Evolutionary conservation across 2,329 filamentous ascomycete genomes (phyloP), one percentile per base, ranked within the genome.

Genomic region (Fusarium pilosicola): DNA sequence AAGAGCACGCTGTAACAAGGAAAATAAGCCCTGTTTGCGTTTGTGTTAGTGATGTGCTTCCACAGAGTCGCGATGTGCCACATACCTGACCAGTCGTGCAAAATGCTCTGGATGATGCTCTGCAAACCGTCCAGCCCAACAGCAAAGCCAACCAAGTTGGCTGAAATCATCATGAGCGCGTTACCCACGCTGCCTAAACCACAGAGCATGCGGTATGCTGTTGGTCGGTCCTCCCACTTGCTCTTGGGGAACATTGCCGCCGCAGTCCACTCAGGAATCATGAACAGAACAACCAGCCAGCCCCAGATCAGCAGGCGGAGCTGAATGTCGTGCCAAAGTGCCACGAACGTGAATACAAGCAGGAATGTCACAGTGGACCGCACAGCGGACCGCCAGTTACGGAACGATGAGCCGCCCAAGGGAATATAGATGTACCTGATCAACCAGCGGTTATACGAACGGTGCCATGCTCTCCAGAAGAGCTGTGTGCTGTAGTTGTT

Each of bases 381-480:
- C 49, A 87, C 90, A 26, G 84, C 82, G 42, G 84, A 82, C 36
- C 82, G 73, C 77, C 85, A 82, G 62, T 76, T 84, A 38, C 82
- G 81, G 79, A 88, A 88, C 36, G 84, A 85, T 6, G 87, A 85
- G 12, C 96, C 96, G 42, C 96, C 96, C 1, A 99, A 88, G 0
- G 96, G 96, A 8, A 98, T 88, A 82, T 97, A 99, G 72, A 99
- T 90, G 84, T 99, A 99, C 30, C 96, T 91, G 57, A 98, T 88
- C 65, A 96, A 89, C 95, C 95, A 99, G 75, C 95, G 92, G 84
- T 98, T 98, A 86, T 94, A 98, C 73, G 91, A 94, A 59, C 95
- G 92, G 83, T 99, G 96, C 97, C 97, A 99, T 38, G 91, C 92
- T 71, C 96, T 93, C 96, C 96, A 99, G 85, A 99, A 99, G 26